A percentile compares a stretch with the other conserved stretches of the same genome.
phyloP scores from a whole-genome alignment of 2,329 filamentous ascomycete species.

The Talaromyces sp. region DNA sequence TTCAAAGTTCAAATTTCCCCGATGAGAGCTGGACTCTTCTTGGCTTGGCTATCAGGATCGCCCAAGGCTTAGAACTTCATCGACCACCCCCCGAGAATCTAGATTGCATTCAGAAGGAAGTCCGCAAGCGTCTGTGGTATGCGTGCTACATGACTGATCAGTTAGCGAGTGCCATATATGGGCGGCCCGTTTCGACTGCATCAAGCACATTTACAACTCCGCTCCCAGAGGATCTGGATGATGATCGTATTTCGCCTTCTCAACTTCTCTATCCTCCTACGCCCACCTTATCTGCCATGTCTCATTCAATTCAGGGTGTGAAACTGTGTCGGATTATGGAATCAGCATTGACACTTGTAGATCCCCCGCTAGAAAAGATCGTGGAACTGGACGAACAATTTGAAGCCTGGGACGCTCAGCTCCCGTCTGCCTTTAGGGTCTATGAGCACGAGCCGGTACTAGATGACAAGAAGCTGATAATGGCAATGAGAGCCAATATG shows the following conservation, averaged over 20 bases:
- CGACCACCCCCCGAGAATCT: constrained; percentile 13
- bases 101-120: constrained; percentile 17
- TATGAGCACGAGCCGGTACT: constrained; percentile 8
- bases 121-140: constrained; percentile 19
- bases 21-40: constrained; percentile 20
- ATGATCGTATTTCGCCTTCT: constrained; percentile 12
- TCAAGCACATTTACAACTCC: constrained; percentile 17
- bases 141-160: constrained; percentile 18
- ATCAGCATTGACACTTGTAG: constrained; percentile 11
- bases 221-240: constrained; percentile 18
- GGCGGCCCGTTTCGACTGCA: constrained; percentile 15
- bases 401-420: constrained; percentile 15
- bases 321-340: constrained; percentile 18
- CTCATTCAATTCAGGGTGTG: constrained; percentile 16
- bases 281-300: constrained; percentile 11
- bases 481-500: constrained; percentile 19
- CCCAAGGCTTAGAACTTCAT: constrained; percentile 18
- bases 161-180: constrained; percentile 17
- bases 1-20: constrained; percentile 18
- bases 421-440: constrained; percentile 11
- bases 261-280: constrained; percentile 16
- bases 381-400: constrained; percentile 17
- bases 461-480: constrained; percentile 14
- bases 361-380: constrained; percentile 17
- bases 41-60: constrained; percentile 17